Evolutionary conservation across 139 green algal genomes (phyloP).

Genomic region (Microglena sp.): DNA sequence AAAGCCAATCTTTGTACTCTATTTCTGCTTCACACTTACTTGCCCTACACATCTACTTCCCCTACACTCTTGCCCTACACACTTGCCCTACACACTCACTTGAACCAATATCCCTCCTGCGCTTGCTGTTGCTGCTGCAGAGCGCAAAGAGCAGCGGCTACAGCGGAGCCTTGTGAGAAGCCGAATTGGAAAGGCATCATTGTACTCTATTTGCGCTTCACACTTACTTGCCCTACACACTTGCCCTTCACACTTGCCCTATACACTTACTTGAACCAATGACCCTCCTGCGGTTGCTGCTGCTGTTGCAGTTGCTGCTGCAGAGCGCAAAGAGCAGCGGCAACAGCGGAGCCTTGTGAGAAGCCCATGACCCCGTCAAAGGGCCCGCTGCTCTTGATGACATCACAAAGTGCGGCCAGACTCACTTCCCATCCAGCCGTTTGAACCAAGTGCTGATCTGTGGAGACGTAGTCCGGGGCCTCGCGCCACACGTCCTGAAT

Average conservation of each 20-base stretch:
- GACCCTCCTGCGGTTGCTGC: constrained; percentile 3
- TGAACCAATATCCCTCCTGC: background rate
- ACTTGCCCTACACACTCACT: background rate
- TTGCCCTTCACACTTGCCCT: background rate
- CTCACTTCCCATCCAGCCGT: constrained; percentile 52
- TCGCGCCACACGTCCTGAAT: constrained; percentile 8
- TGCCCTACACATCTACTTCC: background rate
- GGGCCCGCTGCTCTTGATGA: constrained; percentile 30
- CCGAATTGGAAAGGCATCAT: no score
- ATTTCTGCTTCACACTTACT: background rate
- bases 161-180: background rate
- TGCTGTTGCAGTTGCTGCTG: constrained; percentile 22
- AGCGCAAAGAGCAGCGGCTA: background rate
- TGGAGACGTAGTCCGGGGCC: constrained; percentile 20
- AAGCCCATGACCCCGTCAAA: constrained; percentile 83
- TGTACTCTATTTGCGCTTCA: no score
- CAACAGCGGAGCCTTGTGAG: constrained; percentile 47
- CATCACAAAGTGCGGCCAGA: constrained; percentile 18
- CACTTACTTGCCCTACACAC: no score
- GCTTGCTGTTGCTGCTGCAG: background rate
- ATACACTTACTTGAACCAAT: background rate
- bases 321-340: constrained; percentile 25
- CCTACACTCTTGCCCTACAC: background rate
- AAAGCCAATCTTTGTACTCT: no score
- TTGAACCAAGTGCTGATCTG: constrained; percentile 44